These are phyloP conservation scores for Gleditsia sinensis DNA, from an alignment of 306 rosid species.

Conservation along the genomic window DNA sequence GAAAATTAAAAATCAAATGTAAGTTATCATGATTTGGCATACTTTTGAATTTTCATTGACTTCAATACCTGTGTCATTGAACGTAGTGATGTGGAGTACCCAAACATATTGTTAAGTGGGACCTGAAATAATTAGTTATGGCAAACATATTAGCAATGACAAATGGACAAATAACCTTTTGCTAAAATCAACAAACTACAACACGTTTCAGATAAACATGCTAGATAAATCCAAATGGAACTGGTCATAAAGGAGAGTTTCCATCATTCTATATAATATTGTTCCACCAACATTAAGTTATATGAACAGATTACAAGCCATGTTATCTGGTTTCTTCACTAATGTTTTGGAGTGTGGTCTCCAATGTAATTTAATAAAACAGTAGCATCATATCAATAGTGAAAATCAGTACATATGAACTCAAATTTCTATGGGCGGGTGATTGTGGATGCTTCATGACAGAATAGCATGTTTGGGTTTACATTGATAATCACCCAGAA, in stretches of 20 bases:
- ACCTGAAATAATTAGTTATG: conserved; percentile 58
- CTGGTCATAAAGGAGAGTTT: background rate
- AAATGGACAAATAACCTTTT: background rate
- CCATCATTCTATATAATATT: background rate
- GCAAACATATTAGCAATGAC: conserved; percentile 24
- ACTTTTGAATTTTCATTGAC: no score
- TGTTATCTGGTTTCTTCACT: background rate
- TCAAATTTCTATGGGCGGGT: no score
- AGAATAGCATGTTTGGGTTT: background rate
- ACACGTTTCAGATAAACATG: background rate
- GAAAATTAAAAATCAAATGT: background rate
- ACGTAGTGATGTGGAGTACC: conserved; percentile 87
- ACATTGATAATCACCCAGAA: background rate
- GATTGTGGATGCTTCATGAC: no score
- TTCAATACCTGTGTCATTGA: conserved; percentile 99
- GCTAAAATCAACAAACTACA: background rate
- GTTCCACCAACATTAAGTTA: background rate
- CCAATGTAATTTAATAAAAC: background rate
- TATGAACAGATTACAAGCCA: background rate
- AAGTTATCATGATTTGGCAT: background rate
- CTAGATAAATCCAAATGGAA: background rate
- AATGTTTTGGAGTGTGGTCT: background rate
- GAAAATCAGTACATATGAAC: background rate
- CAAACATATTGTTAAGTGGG: conserved; percentile 95
- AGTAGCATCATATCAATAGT: background rate